Evolutionary conservation across 805 yeast species (phyloP), one percentile per base, ranked within the genome.

Genomic region (Monosporozyma siamensis): DNA sequence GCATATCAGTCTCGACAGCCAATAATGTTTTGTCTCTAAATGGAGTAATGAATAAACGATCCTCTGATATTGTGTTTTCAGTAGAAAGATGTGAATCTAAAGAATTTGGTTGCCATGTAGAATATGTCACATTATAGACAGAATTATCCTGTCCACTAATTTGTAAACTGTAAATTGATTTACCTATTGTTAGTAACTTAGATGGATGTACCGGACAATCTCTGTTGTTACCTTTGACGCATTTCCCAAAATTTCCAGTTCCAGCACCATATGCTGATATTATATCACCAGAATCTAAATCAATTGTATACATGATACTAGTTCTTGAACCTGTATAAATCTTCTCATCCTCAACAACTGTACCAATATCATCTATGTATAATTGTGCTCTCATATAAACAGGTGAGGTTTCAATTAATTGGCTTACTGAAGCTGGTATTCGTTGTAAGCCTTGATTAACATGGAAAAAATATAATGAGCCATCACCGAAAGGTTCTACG

Each of bases 101-200:
- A 49, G 85, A 79, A 59, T 90, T 90, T 36, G 95, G 95, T 8
- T 92, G 94, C 96, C 97, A 92, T 29, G 81, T 72, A 1, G 94
- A 72, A 56, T 82, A 88, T 0, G 89, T 79, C 14, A 92, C 84
- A 54, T 87, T 84, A 92, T 96, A 89, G 2, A 80, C 74, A 0
- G 80, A 65, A 46, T 77, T 77, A 46, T 76, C 72, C 51, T 73
- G 77, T 2, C 92, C 80, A 56, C 87, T 82, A n/a, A 92, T 90
- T 0, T 78, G 68, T 34, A 84, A 66, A 49, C 81, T 83, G 55
- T 80, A 84, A 0, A 78, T 77, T 0, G 89, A 79, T 58, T 76
- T 80, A 0, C 95, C 94, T 4, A 84, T 61, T 53, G 78, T 66
- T 4, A 82, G 66, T 10, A 31, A 22, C 14, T 30, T 41, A 3